Evolutionary conservation across 768 basidiomycete species (phyloP), one percentile per base, ranked within the genome.

Genomic region (Trichaptum fuscoviolaceum): DNA sequence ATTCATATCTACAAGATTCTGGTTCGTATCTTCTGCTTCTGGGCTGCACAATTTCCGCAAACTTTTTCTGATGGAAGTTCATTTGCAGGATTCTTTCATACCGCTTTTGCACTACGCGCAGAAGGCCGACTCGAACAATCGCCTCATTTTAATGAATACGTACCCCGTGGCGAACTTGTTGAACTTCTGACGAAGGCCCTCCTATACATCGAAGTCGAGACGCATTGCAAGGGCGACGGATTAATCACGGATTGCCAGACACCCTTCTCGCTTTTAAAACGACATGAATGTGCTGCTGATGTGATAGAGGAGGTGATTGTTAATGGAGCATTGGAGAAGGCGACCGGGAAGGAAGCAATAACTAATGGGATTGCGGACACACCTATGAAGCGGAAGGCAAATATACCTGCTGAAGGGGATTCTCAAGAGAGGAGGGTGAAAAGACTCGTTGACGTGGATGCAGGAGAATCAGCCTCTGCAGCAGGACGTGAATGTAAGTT

Each of bases 1-100:
- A 94, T 75, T 84, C 93, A 1, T 95, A 93, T 73, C 86, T 95
- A 69, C 81, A 88, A 69, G 93, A 95, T 71, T 92, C 91, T 35
- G 92, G 92, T 91, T 69, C 36, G 68, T 71, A 42, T 62, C 42
- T 52, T 52, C 42, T 52, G 42, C 63, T 23, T 65, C 64, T 62
- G 34, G 35, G n/a, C 26, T 17, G 12, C 42, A 57, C 17, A 27
- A 35, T 64, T 60, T 62, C 62, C n/a, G 9, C 57, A 36, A 24
- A 18, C 36, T 70, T 71, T 67, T 65, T 58, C 60, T 70, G 34
- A 64, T 67, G 67, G 69, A 24, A 67, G 65, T 61, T 27, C 8
- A 36, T 17, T 62, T 58, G 30, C 12, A 93, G 93, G 92, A 65
- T 92, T 94, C 73, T 81, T 83, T 36, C 93, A 95, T 73, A 86